Conservation (phyloP, 148 eudicot species). For the Diospyros kaki region DNA sequence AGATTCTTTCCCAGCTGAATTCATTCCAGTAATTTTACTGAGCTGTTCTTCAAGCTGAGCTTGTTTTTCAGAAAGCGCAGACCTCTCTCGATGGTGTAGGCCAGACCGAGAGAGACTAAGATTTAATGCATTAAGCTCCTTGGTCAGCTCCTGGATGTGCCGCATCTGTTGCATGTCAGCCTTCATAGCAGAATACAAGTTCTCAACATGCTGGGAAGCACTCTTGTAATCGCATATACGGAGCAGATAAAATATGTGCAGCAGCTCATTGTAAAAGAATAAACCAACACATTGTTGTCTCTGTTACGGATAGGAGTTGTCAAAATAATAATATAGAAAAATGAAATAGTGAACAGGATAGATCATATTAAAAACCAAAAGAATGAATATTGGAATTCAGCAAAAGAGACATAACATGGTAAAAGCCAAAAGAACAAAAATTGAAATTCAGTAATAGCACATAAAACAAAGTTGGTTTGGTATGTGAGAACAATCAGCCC, state of each 20-base stretch:
- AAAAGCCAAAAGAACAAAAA: too few species aligned
- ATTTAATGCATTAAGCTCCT: slow-evolving; percentile 55
- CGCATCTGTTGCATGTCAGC: slow-evolving; percentile 64
- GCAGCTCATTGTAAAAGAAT: slow-evolving; percentile 78
- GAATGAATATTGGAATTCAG: neutral
- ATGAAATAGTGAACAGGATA: slow-evolving; percentile 5
- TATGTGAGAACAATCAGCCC: neutral
- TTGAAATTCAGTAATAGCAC: neutral
- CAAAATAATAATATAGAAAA: neutral
- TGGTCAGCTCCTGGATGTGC: slow-evolving; percentile 46
- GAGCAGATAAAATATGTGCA: slow-evolving; percentile 85
- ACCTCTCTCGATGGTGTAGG: slow-evolving; percentile 49
- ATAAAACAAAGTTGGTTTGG: neutral
- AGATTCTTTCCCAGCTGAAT: slow-evolving; percentile 33
- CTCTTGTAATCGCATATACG: slow-evolving; percentile 91
- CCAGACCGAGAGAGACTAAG: slow-evolving; percentile 53
- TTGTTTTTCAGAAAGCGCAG: slow-evolving; percentile 47
- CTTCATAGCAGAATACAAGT: slow-evolving; percentile 84
- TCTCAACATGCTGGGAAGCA: slow-evolving; percentile 77
- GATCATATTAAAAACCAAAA: neutral
- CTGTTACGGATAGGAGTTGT: slow-evolving; percentile 27
- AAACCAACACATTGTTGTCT: slow-evolving; percentile 77
- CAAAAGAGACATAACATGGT: too few species aligned
- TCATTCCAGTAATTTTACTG: slow-evolving; percentile 31
- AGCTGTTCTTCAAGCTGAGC: slow-evolving; percentile 68